These are phyloP conservation scores for Nemania sp. DNA, from an alignment of 2,329 filamentous ascomycete species.

Conservation along the genomic window DNA sequence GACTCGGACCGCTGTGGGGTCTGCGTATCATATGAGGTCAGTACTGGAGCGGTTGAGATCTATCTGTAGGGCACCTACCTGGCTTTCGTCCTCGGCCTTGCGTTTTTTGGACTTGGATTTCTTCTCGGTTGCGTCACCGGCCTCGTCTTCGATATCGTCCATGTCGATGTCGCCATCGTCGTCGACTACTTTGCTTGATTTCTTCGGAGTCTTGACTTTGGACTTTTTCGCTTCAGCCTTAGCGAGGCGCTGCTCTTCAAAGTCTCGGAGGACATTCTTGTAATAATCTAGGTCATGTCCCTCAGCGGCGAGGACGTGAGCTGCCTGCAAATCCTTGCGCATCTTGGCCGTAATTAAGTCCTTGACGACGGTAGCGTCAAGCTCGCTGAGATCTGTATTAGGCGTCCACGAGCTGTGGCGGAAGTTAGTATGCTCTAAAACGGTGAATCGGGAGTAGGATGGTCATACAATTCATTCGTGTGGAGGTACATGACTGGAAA, in stretches of 20 bases:
- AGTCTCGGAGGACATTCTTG: constrained; percentile 76
- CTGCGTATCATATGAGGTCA: constrained; percentile 39
- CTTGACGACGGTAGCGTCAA: constrained; percentile 73
- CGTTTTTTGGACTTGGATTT: constrained; percentile 73
- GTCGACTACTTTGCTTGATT: constrained; percentile 53
- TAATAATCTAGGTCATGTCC: constrained; percentile 78
- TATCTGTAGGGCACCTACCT: constrained; percentile 54
- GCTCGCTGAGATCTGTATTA: constrained; percentile 78
- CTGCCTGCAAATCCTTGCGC: constrained; percentile 75
- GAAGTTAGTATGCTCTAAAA: constrained; percentile 17
- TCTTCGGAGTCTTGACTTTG: constrained; percentile 42
- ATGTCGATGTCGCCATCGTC: constrained; percentile 64
- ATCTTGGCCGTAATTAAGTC: constrained; percentile 74
- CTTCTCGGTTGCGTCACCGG: constrained; percentile 46
- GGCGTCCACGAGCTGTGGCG: constrained; percentile 79
- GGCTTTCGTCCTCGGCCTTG: constrained; percentile 79
- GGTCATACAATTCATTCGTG: constrained; percentile 94
- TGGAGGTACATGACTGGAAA: constrained; percentile 94
- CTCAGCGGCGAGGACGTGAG: constrained; percentile 80
- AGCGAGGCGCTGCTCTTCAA: constrained; percentile 66
- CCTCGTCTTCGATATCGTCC: constrained; percentile 60
- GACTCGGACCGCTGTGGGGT: constrained; percentile 63
- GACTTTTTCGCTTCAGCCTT: constrained; percentile 51
- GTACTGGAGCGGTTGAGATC: neutral
- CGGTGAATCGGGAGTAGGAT: neutral